Base-by-base conservation (phyloP, 1,284 basidiomycete genomes). In the Apiotrichum mycotoxinovorans region DNA sequence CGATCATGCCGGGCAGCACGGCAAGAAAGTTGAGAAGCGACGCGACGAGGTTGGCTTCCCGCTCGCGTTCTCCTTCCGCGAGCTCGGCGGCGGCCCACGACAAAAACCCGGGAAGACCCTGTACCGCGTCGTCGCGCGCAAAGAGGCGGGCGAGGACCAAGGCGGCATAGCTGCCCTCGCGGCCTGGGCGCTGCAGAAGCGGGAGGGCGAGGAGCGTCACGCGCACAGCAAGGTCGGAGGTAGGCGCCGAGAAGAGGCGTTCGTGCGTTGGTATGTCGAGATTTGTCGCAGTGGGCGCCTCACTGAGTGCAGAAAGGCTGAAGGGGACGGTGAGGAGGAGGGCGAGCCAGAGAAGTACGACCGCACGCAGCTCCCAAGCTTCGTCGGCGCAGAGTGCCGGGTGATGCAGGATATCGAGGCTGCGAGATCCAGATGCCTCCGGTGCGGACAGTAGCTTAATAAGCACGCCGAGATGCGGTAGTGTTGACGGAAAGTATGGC, bases 241-340 rank as follows among this genome's bases (percentile, higher is more conserved):
- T 88, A 1, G 91, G 71, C 9, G 30, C 35, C 0, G 62, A 33
- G 17, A 88, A 85, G 68, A 88, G 87, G 34, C 91, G 75, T 33
- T 84, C 70, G 4, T 88, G 89, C 10, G 91, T 85, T 7, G 80
- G 78, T 60, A 86, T 84, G 22, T 72, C 69, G 63, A 84, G 85
- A 0, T 84, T 87, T 18, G 47, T 57, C 17, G 48, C 26, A 12
- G 56, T 50, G 8, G 50, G 26, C 1, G 52, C 26, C 17, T 59
- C 17, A n/a, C 63, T 52, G 54, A 97, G 90, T 60, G 90, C 88
- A 18, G 84, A 80, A 46, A 99, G 80, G 70, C 91, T 86, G 72
- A 99, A 99, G 0, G 96, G 96, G 22, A 98, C 87, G 79, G 91
- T 92, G 76, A 89, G 89, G 51, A 98, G 87, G 18, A 98, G 83